Conservation (phyloP, 306 rosid species). For the Ziziphus jujuba region DNA sequence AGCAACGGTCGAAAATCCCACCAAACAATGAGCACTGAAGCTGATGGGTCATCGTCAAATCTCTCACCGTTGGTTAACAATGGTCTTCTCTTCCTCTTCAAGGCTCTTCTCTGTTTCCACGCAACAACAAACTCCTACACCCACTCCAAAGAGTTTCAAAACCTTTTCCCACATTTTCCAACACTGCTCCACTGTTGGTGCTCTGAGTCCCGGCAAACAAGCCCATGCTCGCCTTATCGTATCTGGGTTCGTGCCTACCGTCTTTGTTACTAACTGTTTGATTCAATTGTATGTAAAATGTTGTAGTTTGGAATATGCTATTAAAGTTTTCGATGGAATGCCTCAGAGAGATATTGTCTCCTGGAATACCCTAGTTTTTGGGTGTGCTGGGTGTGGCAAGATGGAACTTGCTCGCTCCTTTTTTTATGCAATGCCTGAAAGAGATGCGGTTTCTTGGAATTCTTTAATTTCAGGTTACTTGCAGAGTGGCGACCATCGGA, state of each 20-base stretch:
- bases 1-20: conserved; percentile 8
- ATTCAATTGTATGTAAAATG: conserved; percentile 61
- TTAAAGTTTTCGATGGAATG: conserved; percentile 63
- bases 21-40: conserved; percentile 3
- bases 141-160: conserved; percentile 37
- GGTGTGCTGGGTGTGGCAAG: conserved; percentile 53
- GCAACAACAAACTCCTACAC: conserved; percentile 29
- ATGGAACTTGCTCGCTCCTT: conserved; percentile 44
- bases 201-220: conserved; percentile 60
- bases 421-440: conserved; percentile 61
- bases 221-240: conserved; percentile 70
- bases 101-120: conserved; percentile 31
- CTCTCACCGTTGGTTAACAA: conserved; percentile 28
- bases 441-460: conserved; percentile 85
- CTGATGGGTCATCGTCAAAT: conserved; percentile 15
- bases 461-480: conserved; percentile 71
- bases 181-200: conserved; percentile 54
- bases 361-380: conserved; percentile 83
- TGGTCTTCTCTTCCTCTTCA: conserved; percentile 12
- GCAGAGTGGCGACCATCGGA: conserved; percentile 34
- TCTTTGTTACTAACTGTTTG: conserved; percentile 68
- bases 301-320: conserved; percentile 44
- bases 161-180: conserved; percentile 78
- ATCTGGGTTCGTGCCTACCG: conserved; percentile 67
- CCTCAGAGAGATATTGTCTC: conserved; percentile 53